These are phyloP conservation scores for Cetradonia linearis DNA, from an alignment of 495 filamentous ascomycete species.

Conservation along the genomic window DNA sequence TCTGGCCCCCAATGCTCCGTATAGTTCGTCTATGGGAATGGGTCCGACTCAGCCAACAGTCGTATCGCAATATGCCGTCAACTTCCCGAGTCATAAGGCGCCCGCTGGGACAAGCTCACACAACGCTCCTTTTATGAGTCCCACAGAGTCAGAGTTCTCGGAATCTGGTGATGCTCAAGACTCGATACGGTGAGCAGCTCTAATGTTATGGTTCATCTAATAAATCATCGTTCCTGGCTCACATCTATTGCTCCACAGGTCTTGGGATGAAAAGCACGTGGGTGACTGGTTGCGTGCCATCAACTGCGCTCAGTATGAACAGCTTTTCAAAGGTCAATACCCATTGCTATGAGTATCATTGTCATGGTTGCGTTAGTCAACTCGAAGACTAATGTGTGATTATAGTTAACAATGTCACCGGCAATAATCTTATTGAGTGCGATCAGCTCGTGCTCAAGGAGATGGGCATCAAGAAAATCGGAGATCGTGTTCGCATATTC, in stretches of 20 bases:
- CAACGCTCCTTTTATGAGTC: slow-evolving; percentile 65
- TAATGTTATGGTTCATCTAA: slow-evolving; percentile 12
- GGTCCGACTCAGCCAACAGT: slow-evolving; percentile 45
- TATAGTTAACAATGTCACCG: slow-evolving; percentile 84
- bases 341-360: neutral
- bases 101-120: slow-evolving; percentile 45
- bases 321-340: slow-evolving; percentile 66
- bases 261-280: slow-evolving; percentile 88
- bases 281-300: slow-evolving; percentile 82
- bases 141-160: slow-evolving; percentile 94
- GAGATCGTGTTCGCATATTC: slow-evolving; percentile 91
- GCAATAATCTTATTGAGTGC: slow-evolving; percentile 90
- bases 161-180: slow-evolving; percentile 53
- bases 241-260: slow-evolving; percentile 30
- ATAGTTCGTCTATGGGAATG: slow-evolving; percentile 52
- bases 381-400: neutral
- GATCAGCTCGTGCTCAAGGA: slow-evolving; percentile 95
- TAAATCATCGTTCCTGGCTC: neutral
- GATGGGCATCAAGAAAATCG: slow-evolving; percentile 96
- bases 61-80: slow-evolving; percentile 37
- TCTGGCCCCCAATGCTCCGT: slow-evolving; percentile 77
- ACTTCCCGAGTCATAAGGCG: slow-evolving; percentile 44
- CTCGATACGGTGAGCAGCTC: slow-evolving; percentile 47
- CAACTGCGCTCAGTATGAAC: slow-evolving; percentile 86
- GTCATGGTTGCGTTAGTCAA: neutral